Evolutionary conservation across 2,329 filamentous ascomycete species (phyloP), one percentile per base, ranked within the genome.

Genomic region (Fusarium buharicum): DNA sequence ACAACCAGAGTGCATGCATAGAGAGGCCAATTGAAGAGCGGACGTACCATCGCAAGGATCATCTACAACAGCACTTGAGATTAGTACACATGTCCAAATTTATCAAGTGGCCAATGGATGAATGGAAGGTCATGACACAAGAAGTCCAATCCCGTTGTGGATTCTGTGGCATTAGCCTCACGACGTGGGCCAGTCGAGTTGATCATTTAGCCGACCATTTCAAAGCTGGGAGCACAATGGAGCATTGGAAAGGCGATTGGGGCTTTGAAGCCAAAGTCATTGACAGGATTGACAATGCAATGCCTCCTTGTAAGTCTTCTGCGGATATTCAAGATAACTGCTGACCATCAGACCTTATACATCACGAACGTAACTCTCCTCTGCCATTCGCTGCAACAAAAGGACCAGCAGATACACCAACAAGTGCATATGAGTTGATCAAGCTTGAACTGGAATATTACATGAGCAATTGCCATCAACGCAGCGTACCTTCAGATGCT

Each of bases 171-270:
- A 67, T 74, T 24, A 52, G 64, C 0, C 71, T 80, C 27, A 71
- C 72, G 31, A 74, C 76, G 0, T 80, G 78, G 77, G 69, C 66
- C 63, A 61, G 64, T 69, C 17, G 76, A 13, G 64, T 68, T 7
- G 57, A 79, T 40, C 78, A 80, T 58, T 59, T 80, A 1, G 77
- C 76, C 0, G 76, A 78, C 6, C 78, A 80, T 62, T 80, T 79
- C 59, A 78, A 76, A 47, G 70, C 69, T 20, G 77, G 78, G 12
- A 74, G 67, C 27, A 75, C 70, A 2, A 79, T 80, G 77, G 73
- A 73, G 16, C 72, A 78, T 14, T 80, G 78, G 78, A 74, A 77
- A 46, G 78, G 78, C 16, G 76, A 79, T 40, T 79, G 78, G 76
- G 78, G 78, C 6, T 78, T 80, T 39, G 77, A 79, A 12, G 62